Evolutionary conservation across 768 basidiomycete genomes (phyloP).

Genomic region (Podaxis sp.): DNA sequence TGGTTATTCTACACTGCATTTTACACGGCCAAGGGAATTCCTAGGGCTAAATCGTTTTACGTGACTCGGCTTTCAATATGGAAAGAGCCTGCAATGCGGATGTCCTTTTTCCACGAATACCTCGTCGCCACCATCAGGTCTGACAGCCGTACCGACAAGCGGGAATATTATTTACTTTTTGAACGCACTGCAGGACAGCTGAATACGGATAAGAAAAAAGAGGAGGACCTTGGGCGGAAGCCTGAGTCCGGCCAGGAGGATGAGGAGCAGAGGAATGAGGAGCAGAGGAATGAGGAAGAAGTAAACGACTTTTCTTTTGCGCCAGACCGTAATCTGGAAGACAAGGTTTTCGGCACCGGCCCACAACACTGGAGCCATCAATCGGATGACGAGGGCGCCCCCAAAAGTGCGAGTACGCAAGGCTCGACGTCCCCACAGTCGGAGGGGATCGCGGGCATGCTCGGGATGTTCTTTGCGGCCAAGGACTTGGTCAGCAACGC

Average conservation of each 20-base stretch:
- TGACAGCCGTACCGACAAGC: neutral
- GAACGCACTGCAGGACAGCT: neutral
- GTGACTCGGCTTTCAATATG: neutral
- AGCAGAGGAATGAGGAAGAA: neutral
- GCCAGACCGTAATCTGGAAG: neutral
- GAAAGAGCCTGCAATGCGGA: neutral
- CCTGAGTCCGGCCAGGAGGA: neutral
- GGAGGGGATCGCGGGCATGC: neutral
- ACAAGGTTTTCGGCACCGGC: neutral
- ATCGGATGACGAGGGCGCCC: neutral
- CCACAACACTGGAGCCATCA: neutral
- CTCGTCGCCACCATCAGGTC: neutral
- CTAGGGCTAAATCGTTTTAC: neutral
- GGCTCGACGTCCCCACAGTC: neutral
- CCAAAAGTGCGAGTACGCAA: neutral
- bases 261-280: neutral
- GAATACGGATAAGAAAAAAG: conserved; percentile 1
- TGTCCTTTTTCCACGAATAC: conserved; percentile 1
- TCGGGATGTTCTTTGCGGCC: neutral
- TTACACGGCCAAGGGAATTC: neutral
- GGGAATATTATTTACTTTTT: neutral
- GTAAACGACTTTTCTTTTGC: neutral
- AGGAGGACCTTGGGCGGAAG: neutral
- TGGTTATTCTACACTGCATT: conserved; percentile 6
- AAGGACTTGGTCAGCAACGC: neutral